These are phyloP conservation scores for Alternaria incomplexa DNA, from an alignment of 2,329 filamentous ascomycete species.

Conservation along the genomic window DNA sequence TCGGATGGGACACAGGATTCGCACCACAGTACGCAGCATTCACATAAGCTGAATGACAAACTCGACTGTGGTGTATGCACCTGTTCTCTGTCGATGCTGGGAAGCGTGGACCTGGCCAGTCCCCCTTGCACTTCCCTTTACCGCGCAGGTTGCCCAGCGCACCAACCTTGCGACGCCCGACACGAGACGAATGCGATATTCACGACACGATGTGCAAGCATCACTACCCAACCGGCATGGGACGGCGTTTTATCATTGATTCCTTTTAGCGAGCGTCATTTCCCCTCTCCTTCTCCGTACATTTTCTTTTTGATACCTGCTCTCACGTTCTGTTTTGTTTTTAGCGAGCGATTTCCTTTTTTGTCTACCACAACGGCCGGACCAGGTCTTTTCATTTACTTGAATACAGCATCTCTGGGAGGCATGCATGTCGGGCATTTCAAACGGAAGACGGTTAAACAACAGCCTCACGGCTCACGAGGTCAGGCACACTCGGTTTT, in stretches of 20 bases:
- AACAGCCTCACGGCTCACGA: constrained; percentile 53
- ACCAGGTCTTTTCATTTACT: constrained; percentile 46
- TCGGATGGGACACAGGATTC: constrained; percentile 89
- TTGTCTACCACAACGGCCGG: constrained; percentile 39
- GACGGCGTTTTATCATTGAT: constrained; percentile 59
- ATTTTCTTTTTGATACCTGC: constrained; percentile 51
- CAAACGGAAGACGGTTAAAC: constrained; percentile 44
- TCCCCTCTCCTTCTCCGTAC: constrained; percentile 47
- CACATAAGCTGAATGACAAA: constrained; percentile 66
- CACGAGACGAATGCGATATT: constrained; percentile 55
- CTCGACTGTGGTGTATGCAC: constrained; percentile 28
- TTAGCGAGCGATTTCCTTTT: constrained; percentile 51
- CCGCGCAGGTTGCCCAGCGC: constrained; percentile 44
- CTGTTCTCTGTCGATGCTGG: constrained; percentile 37
- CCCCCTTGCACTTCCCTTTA: constrained; percentile 28
- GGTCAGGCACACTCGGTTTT: constrained; percentile 48
- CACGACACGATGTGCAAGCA: constrained; percentile 51
- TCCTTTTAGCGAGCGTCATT: constrained; percentile 52
- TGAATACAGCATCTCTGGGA: constrained; percentile 52
- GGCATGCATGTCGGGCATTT: constrained; percentile 54
- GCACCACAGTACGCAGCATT: constrained; percentile 73
- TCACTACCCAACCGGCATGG: constrained; percentile 56
- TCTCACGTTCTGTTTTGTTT: constrained; percentile 46
- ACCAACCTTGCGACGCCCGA: constrained; percentile 49
- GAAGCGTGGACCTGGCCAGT: constrained; percentile 54